Evolutionary conservation across 306 rosid species (phyloP).

Genomic region (Macrotyloma uniflorum): DNA sequence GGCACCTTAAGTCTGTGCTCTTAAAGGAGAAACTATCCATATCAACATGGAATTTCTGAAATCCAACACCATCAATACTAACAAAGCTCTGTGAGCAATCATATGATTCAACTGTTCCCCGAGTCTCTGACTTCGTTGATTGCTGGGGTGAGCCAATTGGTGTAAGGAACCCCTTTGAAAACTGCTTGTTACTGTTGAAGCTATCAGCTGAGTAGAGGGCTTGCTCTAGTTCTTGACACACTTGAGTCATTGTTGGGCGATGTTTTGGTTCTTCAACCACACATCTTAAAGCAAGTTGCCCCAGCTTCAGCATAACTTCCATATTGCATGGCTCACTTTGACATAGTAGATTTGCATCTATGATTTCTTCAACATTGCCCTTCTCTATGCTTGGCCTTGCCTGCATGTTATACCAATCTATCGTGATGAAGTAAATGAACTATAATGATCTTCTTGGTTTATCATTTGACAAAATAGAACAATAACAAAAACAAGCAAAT

Average conservation of each 20-base stretch:
- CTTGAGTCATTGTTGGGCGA: slow-evolving; percentile 78
- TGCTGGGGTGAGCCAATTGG: slow-evolving; percentile 31
- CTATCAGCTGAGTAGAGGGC: slow-evolving; percentile 54
- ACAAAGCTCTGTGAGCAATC: slow-evolving; percentile 66
- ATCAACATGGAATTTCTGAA: slow-evolving; percentile 66
- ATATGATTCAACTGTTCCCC: slow-evolving; percentile 27
- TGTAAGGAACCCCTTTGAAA: slow-evolving; percentile 29
- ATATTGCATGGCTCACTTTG: slow-evolving; percentile 63
- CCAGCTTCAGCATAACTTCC: slow-evolving; percentile 76
- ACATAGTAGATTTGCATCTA: slow-evolving; percentile 68
- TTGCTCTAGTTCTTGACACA: slow-evolving; percentile 66
- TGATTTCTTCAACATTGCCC: slow-evolving; percentile 64
- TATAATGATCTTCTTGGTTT: not conserved
- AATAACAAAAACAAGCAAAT: not conserved
- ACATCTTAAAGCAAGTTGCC: slow-evolving; percentile 72
- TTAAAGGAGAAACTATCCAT: slow-evolving; percentile 65
- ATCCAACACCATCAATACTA: slow-evolving; percentile 66
- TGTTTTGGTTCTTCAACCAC: slow-evolving; percentile 62
- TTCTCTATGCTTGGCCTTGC: slow-evolving; percentile 78
- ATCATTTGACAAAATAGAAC: not conserved
- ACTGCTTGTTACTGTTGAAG: slow-evolving; percentile 42
- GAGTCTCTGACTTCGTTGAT: slow-evolving; percentile 14
- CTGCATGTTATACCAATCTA: slow-evolving; percentile 46
- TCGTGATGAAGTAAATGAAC: not conserved
- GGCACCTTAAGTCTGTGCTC: slow-evolving; percentile 63